Evolutionary conservation across 2,329 filamentous ascomycete species (phyloP).

Genomic region (Aspergillus uvarum): DNA sequence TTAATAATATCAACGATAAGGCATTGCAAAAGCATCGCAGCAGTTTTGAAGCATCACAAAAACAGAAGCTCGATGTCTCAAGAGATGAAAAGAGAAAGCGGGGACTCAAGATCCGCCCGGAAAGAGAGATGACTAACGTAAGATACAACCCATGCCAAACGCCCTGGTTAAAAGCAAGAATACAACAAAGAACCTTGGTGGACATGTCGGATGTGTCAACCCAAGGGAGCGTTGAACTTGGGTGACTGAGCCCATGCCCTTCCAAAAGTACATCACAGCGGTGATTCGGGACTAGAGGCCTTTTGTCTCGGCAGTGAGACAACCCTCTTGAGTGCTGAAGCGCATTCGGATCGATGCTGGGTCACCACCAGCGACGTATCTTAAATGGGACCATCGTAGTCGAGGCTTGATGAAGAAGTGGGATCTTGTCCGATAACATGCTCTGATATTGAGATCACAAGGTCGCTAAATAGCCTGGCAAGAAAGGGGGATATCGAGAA

Average conservation of each 20-base stretch:
- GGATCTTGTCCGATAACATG: constrained; percentile 14
- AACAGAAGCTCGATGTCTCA: constrained; percentile 12
- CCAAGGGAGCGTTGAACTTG: background rate
- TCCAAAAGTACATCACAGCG: background rate
- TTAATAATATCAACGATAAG: background rate
- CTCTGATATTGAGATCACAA: constrained; percentile 30
- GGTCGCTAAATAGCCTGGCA: constrained; percentile 29
- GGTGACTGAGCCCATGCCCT: background rate
- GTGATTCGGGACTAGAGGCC: background rate
- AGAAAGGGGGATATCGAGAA: constrained; percentile 16
- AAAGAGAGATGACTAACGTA: constrained; percentile 11
- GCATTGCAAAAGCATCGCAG: constrained; percentile 11
- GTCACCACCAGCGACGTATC: background rate
- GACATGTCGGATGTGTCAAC: constrained; percentile 10
- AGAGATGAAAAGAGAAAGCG: constrained; percentile 8
- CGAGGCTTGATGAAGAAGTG: constrained; percentile 1
- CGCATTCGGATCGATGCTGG: background rate
- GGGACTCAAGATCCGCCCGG: constrained; percentile 10
- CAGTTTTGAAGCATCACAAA: constrained; percentile 14
- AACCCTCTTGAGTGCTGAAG: background rate
- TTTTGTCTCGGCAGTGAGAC: background rate
- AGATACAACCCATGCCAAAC: constrained; percentile 19
- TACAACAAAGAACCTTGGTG: constrained; percentile 12
- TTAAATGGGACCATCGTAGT: background rate
- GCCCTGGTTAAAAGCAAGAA: constrained; percentile 20